These are phyloP conservation scores for Litsea cubeba DNA, from an alignment of 164 flowering plant genomes.

Conservation along the genomic window DNA sequence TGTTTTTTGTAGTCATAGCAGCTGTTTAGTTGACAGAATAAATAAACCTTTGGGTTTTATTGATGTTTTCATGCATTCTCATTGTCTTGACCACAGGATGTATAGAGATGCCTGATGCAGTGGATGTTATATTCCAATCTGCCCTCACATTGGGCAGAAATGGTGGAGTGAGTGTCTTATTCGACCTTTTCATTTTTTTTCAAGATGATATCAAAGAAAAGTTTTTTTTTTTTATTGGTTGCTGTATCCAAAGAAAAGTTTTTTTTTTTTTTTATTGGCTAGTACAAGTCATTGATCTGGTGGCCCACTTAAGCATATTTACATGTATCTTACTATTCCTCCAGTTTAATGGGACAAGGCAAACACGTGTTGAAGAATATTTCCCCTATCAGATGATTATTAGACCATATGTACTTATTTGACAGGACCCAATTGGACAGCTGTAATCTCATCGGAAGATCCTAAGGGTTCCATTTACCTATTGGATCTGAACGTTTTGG, in stretches of 20 bases:
- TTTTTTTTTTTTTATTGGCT: not conserved
- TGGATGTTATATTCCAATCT: conserved; percentile 87
- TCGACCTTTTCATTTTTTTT: not conserved
- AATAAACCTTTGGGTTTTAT: not conserved
- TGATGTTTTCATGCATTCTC: not conserved
- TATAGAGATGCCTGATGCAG: conserved; percentile 89
- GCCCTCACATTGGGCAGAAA: conserved; percentile 76
- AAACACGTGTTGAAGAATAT: too few relatives aligned
- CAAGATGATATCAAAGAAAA: not conserved
- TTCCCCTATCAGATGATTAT: too few relatives aligned
- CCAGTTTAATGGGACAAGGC: not conserved
- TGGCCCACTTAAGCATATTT: not conserved
- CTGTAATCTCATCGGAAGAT: too few relatives aligned
- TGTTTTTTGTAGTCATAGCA: not conserved
- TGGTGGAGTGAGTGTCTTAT: conserved; percentile 73
- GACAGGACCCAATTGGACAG: too few relatives aligned
- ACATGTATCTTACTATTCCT: not conserved
- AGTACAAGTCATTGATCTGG: not conserved
- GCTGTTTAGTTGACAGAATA: not conserved
- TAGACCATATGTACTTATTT: too few relatives aligned
- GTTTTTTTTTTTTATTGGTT: not conserved
- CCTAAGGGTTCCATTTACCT: too few relatives aligned
- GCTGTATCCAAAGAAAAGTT: not conserved
- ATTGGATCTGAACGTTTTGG: too few relatives aligned
- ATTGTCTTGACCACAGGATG: conserved; percentile 42